Conservation (phyloP, 192 early-diverging fungal genomes). For the Entomortierella chlamydospora region DNA sequence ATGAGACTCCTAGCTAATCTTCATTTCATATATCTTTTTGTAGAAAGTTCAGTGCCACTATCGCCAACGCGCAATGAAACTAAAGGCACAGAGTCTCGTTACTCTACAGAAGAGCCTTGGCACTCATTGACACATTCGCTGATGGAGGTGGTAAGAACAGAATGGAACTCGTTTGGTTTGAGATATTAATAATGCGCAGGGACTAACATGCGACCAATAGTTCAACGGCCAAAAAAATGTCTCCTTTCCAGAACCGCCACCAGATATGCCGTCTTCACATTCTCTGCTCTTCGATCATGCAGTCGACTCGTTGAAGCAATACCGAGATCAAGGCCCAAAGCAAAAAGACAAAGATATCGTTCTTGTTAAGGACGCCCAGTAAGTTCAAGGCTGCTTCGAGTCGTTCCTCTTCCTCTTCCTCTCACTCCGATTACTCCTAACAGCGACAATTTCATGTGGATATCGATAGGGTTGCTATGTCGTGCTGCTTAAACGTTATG, state of each 20-base stretch:
- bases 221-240: constrained; percentile 26
- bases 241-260: constrained; percentile 16
- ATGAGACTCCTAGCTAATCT: too few species aligned
- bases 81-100: too few species aligned
- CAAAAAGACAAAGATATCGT: constrained; percentile 20
- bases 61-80: too few species aligned
- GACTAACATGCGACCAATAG: not conserved
- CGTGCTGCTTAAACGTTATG: constrained; percentile 25
- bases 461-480: constrained; percentile 31
- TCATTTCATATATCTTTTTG: too few species aligned
- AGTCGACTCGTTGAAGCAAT: constrained; percentile 14
- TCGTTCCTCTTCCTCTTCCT: not conserved
- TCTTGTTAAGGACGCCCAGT: constrained; percentile 25
- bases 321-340: constrained; percentile 11
- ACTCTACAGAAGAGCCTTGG: constrained; percentile 32
- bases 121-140: constrained; percentile 13
- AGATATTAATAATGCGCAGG: not conserved
- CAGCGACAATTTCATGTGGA: too few species aligned
- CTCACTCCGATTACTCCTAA: too few species aligned
- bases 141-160: constrained; percentile 32
- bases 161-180: not conserved
- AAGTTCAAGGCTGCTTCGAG: constrained; percentile 20
- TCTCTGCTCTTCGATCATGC: constrained; percentile 29
- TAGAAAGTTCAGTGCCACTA: too few species aligned
- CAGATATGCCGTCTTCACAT: constrained; percentile 16